Base-by-base conservation (phyloP, 805 yeast genomes). In the Teunomyces gatunensis region DNA sequence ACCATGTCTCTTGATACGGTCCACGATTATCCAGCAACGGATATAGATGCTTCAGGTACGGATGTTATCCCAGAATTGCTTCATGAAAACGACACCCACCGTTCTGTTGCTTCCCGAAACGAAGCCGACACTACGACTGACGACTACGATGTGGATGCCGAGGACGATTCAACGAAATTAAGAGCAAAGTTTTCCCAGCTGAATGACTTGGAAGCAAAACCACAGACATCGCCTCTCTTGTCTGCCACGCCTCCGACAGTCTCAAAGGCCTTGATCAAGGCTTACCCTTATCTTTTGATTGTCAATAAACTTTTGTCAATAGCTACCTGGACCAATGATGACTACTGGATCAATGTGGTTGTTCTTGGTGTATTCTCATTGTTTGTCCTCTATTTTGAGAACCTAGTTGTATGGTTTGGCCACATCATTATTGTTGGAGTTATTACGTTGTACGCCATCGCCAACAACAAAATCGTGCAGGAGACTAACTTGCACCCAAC, bases 171-270 rank as follows among this genome's bases (percentile, higher is more conserved):
- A 5, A 44, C 23, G 3, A 49, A 49, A n/a, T 39, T 52, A 44
- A 36, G 55, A 25, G 55, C 55, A 29, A 47, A 47, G 25, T 52
- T 52, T 29, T 39, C 21, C 45, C 39, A 40, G 42, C 35, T 51
- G 47, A 12, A 32, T 44, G 20, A 13, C 9, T n/a, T 15, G 28
- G 30, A 37, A 33, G 39, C 64, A 4, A 59, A 59, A 51, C 74
- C 81, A 44, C 71, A 79, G 50, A 78, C 94, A 1, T 87, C 96
- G 2, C 96, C 97, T 1, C 75, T 94, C 54, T 76, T 89, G 33
- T 81, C 89, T 1, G 82, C 89, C 1, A 94, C 99, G 0, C 98
- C 98, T 2, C 94, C 97, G 2, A 81, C 90, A 0, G 89, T 92
- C 11, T 84, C 96, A 27, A 87, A 88, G 56, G 88, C 94, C 2